A percentile compares a stretch with the other conserved stretches of the same genome.
Conservation (phyloP, 345 rosid species). For the Laguncularia racemosa region DNA sequence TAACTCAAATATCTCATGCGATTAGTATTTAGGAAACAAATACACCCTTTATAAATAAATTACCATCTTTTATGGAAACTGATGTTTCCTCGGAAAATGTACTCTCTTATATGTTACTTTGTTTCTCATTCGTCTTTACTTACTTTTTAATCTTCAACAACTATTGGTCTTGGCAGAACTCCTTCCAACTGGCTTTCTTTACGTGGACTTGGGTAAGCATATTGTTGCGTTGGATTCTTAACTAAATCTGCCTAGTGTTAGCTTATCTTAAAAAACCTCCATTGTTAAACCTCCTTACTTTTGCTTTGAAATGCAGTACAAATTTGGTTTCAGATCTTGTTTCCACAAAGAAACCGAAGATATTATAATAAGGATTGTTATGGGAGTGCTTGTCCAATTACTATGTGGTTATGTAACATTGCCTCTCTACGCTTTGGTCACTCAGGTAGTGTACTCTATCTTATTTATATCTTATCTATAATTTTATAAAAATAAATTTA, state of each 20-base stretch:
- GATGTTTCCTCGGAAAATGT: too few species aligned
- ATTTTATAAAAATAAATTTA: too few species aligned
- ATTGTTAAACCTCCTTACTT: not conserved
- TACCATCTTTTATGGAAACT: too few species aligned
- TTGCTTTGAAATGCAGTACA: constrained; percentile 28
- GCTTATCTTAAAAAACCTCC: not conserved
- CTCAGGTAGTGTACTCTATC: constrained; percentile 25
- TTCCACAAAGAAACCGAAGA: constrained; percentile 35
- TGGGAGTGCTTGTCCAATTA: constrained; percentile 39
- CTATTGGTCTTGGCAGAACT: constrained; percentile 43
- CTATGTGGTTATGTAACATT: constrained; percentile 56
- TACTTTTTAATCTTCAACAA: too few species aligned
- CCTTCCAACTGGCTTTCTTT: constrained; percentile 83
- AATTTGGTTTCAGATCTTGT: constrained; percentile 52
- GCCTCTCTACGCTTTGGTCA: constrained; percentile 60
- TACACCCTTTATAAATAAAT: too few species aligned
- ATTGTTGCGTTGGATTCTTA: too few species aligned
- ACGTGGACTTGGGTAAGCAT: constrained; percentile 82
- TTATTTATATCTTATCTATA: too few species aligned
- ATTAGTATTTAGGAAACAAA: too few species aligned
- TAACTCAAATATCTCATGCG: not conserved
- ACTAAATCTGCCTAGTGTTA: too few species aligned
- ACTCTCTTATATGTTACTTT: too few species aligned
- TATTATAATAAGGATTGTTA: constrained; percentile 34
- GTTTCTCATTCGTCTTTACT: too few species aligned